Base-by-base conservation (phyloP, 805 yeast species). In the Sugiyamaella mastotermitis region DNA sequence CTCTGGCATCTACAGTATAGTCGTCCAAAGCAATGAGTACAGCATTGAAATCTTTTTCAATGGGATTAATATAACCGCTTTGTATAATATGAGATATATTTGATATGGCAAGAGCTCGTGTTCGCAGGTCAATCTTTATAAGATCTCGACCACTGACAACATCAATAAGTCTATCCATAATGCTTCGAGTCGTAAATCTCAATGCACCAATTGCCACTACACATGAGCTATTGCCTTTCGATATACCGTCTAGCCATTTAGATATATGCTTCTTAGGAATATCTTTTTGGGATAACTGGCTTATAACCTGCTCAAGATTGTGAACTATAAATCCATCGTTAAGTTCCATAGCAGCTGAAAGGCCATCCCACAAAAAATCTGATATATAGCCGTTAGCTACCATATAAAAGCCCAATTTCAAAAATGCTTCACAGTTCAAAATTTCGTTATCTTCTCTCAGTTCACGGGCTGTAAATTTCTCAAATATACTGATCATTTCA, bases 1-100 rank as follows among this genome's bases (percentile, higher is more conserved):
- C 97, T 52, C 84, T 82, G 19, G 75, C 74, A 0, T 90, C 83
- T 2, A 72, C 62, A 0, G 94, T 75, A 55, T 87, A 86, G 50
- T 88, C 96, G 45, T 80, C 79, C 10, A 90, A 57, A 23, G 74
- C 71, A 1, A 45, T 47, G 1, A 70, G 30, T 37, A 35, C 8
- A 19, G 21, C 21, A 20, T n/a, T 10, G 10, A 20, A 17, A 20
- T 31, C 14, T 6, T 18, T 9, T 7, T 31, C 33, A 7, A 20
- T 11, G 13, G 10, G 24, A 10, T 7, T 7, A 22, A 7, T 10
- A 7, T 7, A 22, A 22, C 24, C 9, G 18, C 14, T 10, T 27
- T 27, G 17, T 13, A 17, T 11, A 10, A 6, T 7, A 7, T 11
- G 15, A 22, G 24, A 7, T 7, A 22, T 22, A 22, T 7, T 7